These are phyloP conservation scores for Fusarium verrucosum DNA, from an alignment of 2,329 filamentous ascomycete species.

Conservation along the genomic window DNA sequence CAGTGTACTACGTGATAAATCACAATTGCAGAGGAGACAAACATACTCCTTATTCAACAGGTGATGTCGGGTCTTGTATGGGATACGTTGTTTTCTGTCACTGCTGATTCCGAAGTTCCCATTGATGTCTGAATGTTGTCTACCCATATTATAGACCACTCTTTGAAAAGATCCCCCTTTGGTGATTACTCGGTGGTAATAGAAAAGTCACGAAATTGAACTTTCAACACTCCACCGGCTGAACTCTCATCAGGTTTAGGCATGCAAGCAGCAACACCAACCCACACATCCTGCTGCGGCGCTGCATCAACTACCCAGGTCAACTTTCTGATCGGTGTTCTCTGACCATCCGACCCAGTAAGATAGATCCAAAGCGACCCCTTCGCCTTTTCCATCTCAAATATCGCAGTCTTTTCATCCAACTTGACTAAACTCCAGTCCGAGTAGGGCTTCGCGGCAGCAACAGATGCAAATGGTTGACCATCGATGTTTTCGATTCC, in stretches of 20 bases:
- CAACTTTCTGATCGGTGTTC: not conserved
- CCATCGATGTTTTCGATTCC: not conserved
- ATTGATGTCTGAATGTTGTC: too few relatives aligned
- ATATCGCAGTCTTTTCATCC: not conserved
- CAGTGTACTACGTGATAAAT: too few relatives aligned
- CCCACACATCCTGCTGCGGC: not conserved
- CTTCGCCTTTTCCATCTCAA: constrained; percentile 6
- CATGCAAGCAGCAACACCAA: constrained; percentile 7
- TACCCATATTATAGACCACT: too few relatives aligned
- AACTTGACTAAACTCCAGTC: constrained; percentile 1
- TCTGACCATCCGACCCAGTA: not conserved
- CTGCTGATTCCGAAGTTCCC: too few relatives aligned
- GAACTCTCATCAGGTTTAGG: not conserved
- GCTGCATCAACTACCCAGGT: constrained; percentile 5
- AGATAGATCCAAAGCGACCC: constrained; percentile 1
- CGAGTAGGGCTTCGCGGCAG: not conserved
- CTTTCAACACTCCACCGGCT: not conserved
- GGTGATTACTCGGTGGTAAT: not conserved
- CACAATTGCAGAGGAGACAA: too few relatives aligned
- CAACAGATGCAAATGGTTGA: not conserved
- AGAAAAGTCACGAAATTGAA: not conserved
- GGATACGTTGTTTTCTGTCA: too few relatives aligned
- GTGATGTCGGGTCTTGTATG: too few relatives aligned
- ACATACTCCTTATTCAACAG: too few relatives aligned
- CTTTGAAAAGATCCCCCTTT: too few relatives aligned